Percentiles rank a stretch among this genome's conserved stretches.
Conservation (phyloP, 2,329 filamentous ascomycete species). For the Ophiocordyceps camponoti-saundersi region DNA sequence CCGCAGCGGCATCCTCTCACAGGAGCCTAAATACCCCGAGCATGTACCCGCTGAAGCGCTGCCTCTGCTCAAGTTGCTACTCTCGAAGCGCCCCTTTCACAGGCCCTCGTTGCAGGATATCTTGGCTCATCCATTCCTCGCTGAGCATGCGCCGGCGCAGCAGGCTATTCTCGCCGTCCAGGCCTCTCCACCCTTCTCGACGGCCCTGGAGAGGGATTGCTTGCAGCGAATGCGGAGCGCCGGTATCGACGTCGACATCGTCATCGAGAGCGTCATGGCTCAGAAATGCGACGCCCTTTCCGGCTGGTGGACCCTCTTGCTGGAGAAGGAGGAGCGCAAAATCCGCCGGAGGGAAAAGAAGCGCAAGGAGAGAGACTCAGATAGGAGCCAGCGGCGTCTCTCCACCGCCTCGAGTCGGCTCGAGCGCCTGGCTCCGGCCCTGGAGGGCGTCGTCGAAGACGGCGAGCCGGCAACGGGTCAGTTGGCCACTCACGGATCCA, state of each 20-base stretch:
- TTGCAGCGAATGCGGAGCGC: constrained; percentile 84
- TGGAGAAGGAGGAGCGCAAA: constrained; percentile 91
- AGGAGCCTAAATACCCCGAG: constrained; percentile 75
- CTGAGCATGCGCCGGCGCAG: constrained; percentile 74
- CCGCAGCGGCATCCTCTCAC: constrained; percentile 65
- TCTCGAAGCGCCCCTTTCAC: constrained; percentile 78
- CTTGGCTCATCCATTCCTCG: constrained; percentile 70
- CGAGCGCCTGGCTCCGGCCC: constrained; percentile 59
- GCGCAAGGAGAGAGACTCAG: constrained; percentile 66
- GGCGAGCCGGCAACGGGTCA: constrained; percentile 30
- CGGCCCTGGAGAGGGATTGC: constrained; percentile 74
- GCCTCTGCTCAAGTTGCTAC: constrained; percentile 57
- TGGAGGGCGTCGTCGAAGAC: constrained; percentile 68
- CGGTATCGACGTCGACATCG: constrained; percentile 82
- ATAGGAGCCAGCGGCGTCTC: constrained; percentile 64
- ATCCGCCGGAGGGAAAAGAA: constrained; percentile 64
- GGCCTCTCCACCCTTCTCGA: constrained; percentile 69
- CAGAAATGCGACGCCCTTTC: constrained; percentile 80
- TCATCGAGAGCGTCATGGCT: constrained; percentile 84
- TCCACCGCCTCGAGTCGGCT: constrained; percentile 82
- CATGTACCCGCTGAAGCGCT: constrained; percentile 64
- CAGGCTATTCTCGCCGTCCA: constrained; percentile 76
- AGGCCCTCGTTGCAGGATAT: constrained; percentile 74
- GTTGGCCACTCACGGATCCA: constrained; percentile 24
- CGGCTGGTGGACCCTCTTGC: constrained; percentile 88